Evolutionary conservation across 768 basidiomycete species (phyloP), one percentile per base, ranked within the genome.

Genomic region (Mycena latifolia): DNA sequence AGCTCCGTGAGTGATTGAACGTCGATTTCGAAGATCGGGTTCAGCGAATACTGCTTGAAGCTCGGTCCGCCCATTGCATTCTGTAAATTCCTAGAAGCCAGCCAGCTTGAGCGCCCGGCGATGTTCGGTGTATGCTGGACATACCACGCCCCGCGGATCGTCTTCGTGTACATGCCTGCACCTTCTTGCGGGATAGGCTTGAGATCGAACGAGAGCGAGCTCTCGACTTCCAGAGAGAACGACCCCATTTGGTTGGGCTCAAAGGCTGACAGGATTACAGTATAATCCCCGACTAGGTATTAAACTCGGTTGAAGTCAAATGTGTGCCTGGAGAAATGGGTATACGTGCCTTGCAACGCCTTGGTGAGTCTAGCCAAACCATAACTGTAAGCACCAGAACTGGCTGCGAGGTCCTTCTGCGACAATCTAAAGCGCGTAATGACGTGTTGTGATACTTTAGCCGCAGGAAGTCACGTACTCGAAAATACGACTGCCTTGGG

Each of bases 161-260:
- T 73, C 69, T 92, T 91, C 24, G 78, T 79, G 74, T 91, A 97
- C 95, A 98, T 94, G 0, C 96, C 96, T 0, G 95, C 94, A 0
- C 95, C 96, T 79, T 99, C 97, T 62, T 90, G 87, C 0, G 90
- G 88, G 25, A 98, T 91, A 0, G 87, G 69, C 53, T 79, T 80
- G 25, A 98, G 66, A 20, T 89, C 87, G 55, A 96, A 84, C 1
- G 86, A 83, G 62, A 76, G 74, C 1, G 89, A 85, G 61, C 91
- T 87, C 54, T 92, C 87, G 3, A 94, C 77, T 25, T 82, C 82
- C 27, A 98, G 76, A 1, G 81, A 83, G 77, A 89, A 97, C 11
- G 84, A 67, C 3, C 93, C 94, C 5, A 83, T 81, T 61, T 92
- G 86, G 15, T 78, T 80, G 1, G 94, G 90, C 65, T 93, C 90